These are phyloP conservation scores for Pseudoscleropodium purum DNA, from an alignment of 225 moss, liverwort and hornwort species.

Conservation along the genomic window DNA sequence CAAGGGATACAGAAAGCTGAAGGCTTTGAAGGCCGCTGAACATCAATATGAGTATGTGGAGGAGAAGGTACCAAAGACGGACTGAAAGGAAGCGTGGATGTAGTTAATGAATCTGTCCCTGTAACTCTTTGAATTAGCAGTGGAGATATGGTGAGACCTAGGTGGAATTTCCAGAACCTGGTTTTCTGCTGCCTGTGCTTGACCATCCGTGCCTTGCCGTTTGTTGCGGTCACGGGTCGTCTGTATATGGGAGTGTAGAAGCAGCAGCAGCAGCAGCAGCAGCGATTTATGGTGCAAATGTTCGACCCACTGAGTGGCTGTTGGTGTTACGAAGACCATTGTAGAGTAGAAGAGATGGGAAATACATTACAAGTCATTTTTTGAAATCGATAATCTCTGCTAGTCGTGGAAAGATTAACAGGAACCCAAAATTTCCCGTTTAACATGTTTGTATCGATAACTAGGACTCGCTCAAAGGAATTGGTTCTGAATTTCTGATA, in stretches of 20 bases:
- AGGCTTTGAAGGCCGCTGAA: constrained; percentile 39
- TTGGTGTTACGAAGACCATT: constrained; percentile 46
- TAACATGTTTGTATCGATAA: not conserved
- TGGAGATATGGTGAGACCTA: constrained; percentile 44
- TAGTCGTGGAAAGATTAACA: constrained; percentile 14
- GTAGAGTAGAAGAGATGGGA: constrained; percentile 64
- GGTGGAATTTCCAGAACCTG: constrained; percentile 22
- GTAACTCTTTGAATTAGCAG: constrained; percentile 64
- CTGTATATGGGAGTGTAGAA: constrained; percentile 47
- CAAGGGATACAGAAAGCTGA: constrained; percentile 52
- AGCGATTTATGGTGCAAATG: constrained; percentile 21
- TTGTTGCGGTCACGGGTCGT: constrained; percentile 30
- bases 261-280: constrained; percentile 38
- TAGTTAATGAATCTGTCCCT: constrained; percentile 36
- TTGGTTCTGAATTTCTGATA: not conserved
- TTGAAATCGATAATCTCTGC: constrained; percentile 31
- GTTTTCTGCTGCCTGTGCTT: constrained; percentile 40
- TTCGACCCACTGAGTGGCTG: constrained; percentile 16
- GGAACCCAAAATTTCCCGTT: not conserved
- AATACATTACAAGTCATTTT: constrained; percentile 49
- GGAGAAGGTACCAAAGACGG: constrained; percentile 43
- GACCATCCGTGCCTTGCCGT: constrained; percentile 13
- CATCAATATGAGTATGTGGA: constrained; percentile 53
- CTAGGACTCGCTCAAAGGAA: not conserved
- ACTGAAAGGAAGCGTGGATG: constrained; percentile 18